Conservation (phyloP, 2,329 filamentous ascomycete species). For the Blastomyces emzantsi region DNA sequence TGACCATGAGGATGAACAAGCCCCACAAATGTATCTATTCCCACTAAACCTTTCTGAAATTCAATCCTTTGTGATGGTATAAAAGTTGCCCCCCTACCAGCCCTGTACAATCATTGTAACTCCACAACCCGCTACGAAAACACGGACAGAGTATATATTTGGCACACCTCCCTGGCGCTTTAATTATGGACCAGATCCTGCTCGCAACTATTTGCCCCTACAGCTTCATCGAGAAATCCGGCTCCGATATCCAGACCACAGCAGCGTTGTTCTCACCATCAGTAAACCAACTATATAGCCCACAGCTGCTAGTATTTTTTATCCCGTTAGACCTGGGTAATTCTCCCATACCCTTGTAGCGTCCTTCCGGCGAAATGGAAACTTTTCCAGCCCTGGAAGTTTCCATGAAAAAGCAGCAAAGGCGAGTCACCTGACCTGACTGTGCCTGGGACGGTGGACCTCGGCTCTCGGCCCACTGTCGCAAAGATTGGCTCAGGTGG, state of each 20-base stretch:
- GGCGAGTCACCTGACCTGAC: neutral
- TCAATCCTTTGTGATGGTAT: neutral
- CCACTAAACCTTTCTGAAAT: too few relatives aligned
- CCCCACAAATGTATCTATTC: neutral
- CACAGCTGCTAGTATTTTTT: neutral
- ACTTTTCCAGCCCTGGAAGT: neutral
- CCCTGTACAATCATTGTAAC: too few relatives aligned
- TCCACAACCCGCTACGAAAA: too few relatives aligned
- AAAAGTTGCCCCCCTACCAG: too few relatives aligned
- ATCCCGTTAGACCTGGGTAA: too few relatives aligned
- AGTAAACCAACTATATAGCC: neutral
- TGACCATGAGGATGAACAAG: neutral
- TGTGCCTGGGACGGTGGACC: neutral
- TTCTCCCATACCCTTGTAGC: neutral
- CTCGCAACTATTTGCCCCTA: neutral
- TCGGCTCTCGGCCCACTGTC: conserved; percentile 1
- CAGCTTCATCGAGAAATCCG: neutral
- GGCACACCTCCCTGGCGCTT: too few relatives aligned
- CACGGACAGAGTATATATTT: too few relatives aligned
- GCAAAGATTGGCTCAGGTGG: neutral
- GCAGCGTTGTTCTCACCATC: neutral
- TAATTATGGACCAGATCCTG: too few relatives aligned
- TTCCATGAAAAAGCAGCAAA: neutral
- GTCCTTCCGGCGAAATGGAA: neutral
- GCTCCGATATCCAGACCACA: neutral